phyloP scores from a whole-genome alignment of 352 stramenopile genomes.

The Paralagenidium karlingii region DNA sequence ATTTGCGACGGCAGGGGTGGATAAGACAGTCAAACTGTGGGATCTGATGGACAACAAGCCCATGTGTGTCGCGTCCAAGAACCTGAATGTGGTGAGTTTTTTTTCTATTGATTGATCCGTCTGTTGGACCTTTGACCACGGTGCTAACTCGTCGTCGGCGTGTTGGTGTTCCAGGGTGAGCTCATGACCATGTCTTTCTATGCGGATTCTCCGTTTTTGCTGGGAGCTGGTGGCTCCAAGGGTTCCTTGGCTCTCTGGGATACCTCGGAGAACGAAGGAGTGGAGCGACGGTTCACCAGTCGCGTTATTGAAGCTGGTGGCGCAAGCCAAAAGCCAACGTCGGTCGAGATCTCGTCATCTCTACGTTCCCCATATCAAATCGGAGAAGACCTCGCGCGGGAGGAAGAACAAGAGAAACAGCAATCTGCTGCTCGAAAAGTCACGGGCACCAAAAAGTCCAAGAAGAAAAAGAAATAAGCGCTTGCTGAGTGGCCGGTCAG shows the following conservation, averaged over 20 bases:
- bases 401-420: slow-evolving; percentile 63
- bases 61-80: slow-evolving; percentile 79
- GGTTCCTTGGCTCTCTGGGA: slow-evolving; percentile 85
- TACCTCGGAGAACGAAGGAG: slow-evolving; percentile 73
- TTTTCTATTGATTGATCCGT: slow-evolving; percentile 1
- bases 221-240: slow-evolving; percentile 83
- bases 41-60: slow-evolving; percentile 73
- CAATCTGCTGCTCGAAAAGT: too few species aligned
- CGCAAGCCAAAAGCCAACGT: slow-evolving; percentile 7
- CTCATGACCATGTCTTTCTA: slow-evolving; percentile 88
- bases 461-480: slow-evolving; percentile 7
- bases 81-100: slow-evolving; percentile 84
- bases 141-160: neutral
- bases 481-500: too few species aligned
- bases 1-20: slow-evolving; percentile 91
- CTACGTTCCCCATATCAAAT: slow-evolving; percentile 65
- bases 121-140: neutral
- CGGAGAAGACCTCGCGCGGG: slow-evolving; percentile 55
- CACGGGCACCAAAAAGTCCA: neutral
- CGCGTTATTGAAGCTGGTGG: slow-evolving; percentile 40
- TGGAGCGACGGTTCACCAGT: slow-evolving; percentile 74
- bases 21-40: slow-evolving; percentile 98
- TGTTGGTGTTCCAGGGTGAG: slow-evolving; percentile 38
- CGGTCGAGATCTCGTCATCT: slow-evolving; percentile 42
- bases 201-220: slow-evolving; percentile 77